These are phyloP conservation scores for Pontederia paniculata DNA, from an alignment of 176 grass and related monocot genomes.

Conservation along the genomic window DNA sequence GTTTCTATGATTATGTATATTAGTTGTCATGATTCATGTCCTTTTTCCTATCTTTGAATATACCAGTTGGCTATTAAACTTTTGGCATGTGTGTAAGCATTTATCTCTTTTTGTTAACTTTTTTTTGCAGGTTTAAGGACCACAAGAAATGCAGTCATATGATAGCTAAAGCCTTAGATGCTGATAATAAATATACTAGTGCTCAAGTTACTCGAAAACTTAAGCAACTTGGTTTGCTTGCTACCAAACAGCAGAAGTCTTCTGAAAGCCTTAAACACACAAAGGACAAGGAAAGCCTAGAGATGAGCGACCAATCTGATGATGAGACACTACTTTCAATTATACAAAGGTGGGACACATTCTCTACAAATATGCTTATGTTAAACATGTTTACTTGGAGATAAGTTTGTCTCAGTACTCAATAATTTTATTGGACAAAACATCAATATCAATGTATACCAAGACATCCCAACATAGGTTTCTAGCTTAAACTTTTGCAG, in stretches of 20 bases:
- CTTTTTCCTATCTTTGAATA: no score
- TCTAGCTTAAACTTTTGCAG: no score
- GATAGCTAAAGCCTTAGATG: slow-evolving; percentile 21
- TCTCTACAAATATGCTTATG: no score
- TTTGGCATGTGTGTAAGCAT: no score
- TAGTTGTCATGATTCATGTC: not conserved
- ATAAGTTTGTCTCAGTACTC: slow-evolving; percentile 1
- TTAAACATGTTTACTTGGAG: no score
- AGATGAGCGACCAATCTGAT: slow-evolving; percentile 30
- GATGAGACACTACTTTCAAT: slow-evolving; percentile 57
- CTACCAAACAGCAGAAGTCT: slow-evolving; percentile 3
- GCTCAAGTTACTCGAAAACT: slow-evolving; percentile 19
- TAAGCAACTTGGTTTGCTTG: slow-evolving; percentile 19
- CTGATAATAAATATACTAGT: slow-evolving; percentile 16
- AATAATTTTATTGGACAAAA: no score
- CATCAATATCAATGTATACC: no score
- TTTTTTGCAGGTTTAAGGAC: slow-evolving; percentile 14
- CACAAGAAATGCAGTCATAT: slow-evolving; percentile 17
- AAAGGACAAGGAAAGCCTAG: not conserved
- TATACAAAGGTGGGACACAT: slow-evolving; percentile 40
- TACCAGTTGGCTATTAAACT: no score
- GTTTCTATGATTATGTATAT: not conserved
- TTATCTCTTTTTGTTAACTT: not conserved
- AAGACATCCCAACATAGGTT: no score
- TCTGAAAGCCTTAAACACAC: not conserved